Conservation (phyloP, 768 basidiomycete species). For the Trametes punicea region DNA sequence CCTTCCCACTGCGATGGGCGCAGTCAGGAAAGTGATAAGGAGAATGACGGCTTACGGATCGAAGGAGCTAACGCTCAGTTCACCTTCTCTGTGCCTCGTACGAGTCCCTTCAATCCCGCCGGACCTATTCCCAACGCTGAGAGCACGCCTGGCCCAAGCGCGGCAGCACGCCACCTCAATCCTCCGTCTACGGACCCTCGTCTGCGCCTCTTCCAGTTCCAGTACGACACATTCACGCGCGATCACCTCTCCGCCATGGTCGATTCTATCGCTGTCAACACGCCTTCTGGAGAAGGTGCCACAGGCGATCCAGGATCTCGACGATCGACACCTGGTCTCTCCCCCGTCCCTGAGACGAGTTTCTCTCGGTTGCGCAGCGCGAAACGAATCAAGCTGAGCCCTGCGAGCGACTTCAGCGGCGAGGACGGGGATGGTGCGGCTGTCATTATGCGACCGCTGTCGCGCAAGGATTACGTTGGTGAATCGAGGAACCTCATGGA, state of each 20-base stretch:
- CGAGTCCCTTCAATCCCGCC: slow-evolving; percentile 28
- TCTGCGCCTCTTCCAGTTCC: slow-evolving; percentile 85
- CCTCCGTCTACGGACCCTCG: slow-evolving; percentile 62
- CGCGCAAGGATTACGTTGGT: slow-evolving; percentile 68
- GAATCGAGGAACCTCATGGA: slow-evolving; percentile 78
- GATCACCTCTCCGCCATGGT: slow-evolving; percentile 93
- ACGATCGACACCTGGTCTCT: slow-evolving; percentile 40
- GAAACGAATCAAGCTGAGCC: slow-evolving; percentile 79
- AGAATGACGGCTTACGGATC: not conserved
- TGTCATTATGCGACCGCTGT: slow-evolving; percentile 48
- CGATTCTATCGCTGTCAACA: slow-evolving; percentile 87
- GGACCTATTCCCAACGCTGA: slow-evolving; percentile 48
- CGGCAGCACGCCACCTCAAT: slow-evolving; percentile 27
- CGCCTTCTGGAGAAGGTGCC: slow-evolving; percentile 52
- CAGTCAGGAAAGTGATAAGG: not conserved
- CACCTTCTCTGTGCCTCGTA: slow-evolving; percentile 68
- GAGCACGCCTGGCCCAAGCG: slow-evolving; percentile 52
- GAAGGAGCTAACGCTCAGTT: slow-evolving; percentile 53
- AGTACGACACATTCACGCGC: slow-evolving; percentile 95
- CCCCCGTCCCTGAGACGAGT: slow-evolving; percentile 34
- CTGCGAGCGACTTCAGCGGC: slow-evolving; percentile 54
- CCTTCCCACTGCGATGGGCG: not conserved
- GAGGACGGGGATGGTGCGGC: slow-evolving; percentile 45
- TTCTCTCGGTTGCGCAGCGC: slow-evolving; percentile 63
- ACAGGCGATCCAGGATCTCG: slow-evolving; percentile 39